phyloP scores from a whole-genome alignment of 495 filamentous ascomycete genomes.

The Xylaria grammica region DNA sequence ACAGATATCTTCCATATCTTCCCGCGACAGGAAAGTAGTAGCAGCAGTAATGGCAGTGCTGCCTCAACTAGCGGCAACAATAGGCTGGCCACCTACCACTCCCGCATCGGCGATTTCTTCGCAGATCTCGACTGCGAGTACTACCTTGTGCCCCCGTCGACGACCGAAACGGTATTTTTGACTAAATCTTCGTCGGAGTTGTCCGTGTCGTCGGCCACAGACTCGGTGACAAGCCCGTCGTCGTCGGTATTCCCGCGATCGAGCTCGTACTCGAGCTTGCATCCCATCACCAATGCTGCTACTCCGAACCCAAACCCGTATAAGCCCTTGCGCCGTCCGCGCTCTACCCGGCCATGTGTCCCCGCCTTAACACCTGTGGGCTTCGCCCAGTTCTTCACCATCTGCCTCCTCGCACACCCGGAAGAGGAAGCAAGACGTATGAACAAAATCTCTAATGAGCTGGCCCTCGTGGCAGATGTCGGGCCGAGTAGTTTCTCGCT shows the following conservation, averaged over 20 bases:
- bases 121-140: constrained; percentile 78
- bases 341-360: constrained; percentile 65
- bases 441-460: constrained; percentile 69
- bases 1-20: constrained; percentile 53
- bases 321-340: constrained; percentile 28
- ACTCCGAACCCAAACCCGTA: background rate
- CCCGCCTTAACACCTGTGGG: constrained; percentile 81
- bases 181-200: constrained; percentile 1
- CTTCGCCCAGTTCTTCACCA: constrained; percentile 78
- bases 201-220: constrained; percentile 2
- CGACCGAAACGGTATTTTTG: background rate
- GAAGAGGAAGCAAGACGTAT: constrained; percentile 78
- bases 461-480: constrained; percentile 67
- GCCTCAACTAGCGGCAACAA: constrained; percentile 28
- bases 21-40: constrained; percentile 10
- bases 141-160: constrained; percentile 70
- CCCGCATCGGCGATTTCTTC: constrained; percentile 68
- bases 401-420: constrained; percentile 77
- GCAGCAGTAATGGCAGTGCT: constrained; percentile 34
- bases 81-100: constrained; percentile 24
- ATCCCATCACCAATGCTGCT: background rate
- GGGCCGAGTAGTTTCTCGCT: constrained; percentile 21
- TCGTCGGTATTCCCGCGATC: constrained; percentile 16
- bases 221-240: constrained; percentile 7
- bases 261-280: constrained; percentile 19